Conservation (phyloP, 2,329 filamentous ascomycete genomes). For the Laburnicola sp. region DNA sequence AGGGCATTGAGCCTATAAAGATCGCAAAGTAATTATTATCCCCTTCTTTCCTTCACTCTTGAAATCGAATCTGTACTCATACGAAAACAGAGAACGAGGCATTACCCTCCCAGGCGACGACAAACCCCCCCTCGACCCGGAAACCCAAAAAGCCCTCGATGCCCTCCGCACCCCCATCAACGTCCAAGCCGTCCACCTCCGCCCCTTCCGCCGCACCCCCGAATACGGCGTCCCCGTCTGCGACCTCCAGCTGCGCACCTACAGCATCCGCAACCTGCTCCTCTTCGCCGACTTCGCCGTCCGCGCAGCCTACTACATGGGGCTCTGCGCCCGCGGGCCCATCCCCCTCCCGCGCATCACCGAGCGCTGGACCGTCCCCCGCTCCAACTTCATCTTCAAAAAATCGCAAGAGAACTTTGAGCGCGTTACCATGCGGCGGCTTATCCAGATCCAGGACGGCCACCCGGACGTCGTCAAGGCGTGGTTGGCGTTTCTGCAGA, state of each 20-base stretch:
- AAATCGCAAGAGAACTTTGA: constrained; percentile 99
- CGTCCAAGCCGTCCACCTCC: constrained; percentile 83
- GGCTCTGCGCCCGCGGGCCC: constrained; percentile 82
- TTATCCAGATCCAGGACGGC: constrained; percentile 93
- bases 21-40: constrained; percentile 35
- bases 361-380: constrained; percentile 92
- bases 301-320: constrained; percentile 90
- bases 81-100: constrained; percentile 28
- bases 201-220: constrained; percentile 75
- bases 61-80: constrained; percentile 3
- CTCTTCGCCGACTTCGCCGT: constrained; percentile 95
- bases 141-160: constrained; percentile 37
- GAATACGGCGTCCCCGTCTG: constrained; percentile 80
- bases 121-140: constrained; percentile 30
- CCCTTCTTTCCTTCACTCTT: neutral
- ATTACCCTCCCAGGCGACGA: constrained; percentile 40
- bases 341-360: constrained; percentile 82
- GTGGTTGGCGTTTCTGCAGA: constrained; percentile 90
- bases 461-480: constrained; percentile 84
- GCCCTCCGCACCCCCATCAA: constrained; percentile 62
- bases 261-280: constrained; percentile 84
- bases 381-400: constrained; percentile 90
- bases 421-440: constrained; percentile 77
- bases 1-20: constrained; percentile 40
- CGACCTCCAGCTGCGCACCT: constrained; percentile 91